A percentile compares a stretch with the other conserved stretches of the same genome.
These are phyloP conservation scores for Marasmius fiardii DNA, from an alignment of 1,284 basidiomycete genomes.

Conservation along the genomic window DNA sequence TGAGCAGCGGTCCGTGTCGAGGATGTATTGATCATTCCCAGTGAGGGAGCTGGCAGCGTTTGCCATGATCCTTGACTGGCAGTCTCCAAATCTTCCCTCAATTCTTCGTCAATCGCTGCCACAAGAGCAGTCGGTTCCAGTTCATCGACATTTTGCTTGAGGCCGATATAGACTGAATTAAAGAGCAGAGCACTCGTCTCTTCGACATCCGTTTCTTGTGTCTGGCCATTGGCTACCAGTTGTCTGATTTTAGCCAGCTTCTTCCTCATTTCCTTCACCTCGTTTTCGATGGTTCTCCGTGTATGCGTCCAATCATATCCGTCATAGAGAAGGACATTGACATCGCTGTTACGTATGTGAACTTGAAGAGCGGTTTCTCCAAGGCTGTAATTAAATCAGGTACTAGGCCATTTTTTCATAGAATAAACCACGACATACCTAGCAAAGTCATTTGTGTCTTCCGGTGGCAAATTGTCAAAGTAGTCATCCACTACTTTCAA, in stretches of 20 bases:
- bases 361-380: conserved; percentile 51
- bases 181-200: conserved; percentile 80
- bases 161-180: conserved; percentile 90
- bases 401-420: neutral
- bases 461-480: conserved; percentile 65
- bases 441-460: conserved; percentile 38
- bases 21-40: conserved; percentile 35
- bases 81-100: conserved; percentile 73
- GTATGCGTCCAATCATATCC: conserved; percentile 94
- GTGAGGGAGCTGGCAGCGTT: conserved; percentile 54
- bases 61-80: conserved; percentile 84
- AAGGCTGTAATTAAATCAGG: conserved; percentile 26
- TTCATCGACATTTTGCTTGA: conserved; percentile 69
- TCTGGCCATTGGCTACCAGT: conserved; percentile 90
- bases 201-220: conserved; percentile 79
- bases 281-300: conserved; percentile 82
- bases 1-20: conserved; percentile 49
- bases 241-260: conserved; percentile 90
- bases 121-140: conserved; percentile 77
- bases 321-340: conserved; percentile 77
- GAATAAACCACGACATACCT: conserved; percentile 37
- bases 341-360: conserved; percentile 57
- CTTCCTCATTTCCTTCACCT: conserved; percentile 84
- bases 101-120: conserved; percentile 88
- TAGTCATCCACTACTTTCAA: conserved; percentile 68